A percentile compares a stretch with the other conserved stretches of the same genome.
phyloP scores from a whole-genome alignment of 1,284 basidiomycete species.

The Moesziomyces aphidis region DNA sequence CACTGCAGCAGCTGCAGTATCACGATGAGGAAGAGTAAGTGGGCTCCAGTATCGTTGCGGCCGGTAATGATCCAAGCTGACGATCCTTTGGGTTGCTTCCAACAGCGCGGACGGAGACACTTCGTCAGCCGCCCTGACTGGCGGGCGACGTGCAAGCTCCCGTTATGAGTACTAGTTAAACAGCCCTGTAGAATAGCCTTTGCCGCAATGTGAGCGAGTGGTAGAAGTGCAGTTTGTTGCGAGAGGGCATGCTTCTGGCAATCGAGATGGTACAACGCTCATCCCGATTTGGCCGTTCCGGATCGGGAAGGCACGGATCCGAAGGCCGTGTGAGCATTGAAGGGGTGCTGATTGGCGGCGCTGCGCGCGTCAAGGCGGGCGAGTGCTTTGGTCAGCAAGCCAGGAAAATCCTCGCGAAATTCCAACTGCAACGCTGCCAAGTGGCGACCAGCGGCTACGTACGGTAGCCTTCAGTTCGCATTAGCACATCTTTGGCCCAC shows the following conservation, averaged over 20 bases:
- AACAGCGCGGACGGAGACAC: constrained; percentile 33
- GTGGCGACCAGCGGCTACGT: constrained; percentile 6
- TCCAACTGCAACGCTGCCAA: constrained; percentile 7
- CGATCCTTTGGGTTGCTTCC: not conserved
- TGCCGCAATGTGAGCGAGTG: not conserved
- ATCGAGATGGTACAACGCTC: not conserved
- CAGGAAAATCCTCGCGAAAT: constrained; percentile 2
- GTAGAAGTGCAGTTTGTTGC: no score
- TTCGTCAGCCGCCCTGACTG: constrained; percentile 20
- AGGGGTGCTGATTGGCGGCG: constrained; percentile 27
- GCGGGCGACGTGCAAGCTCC: constrained; percentile 2
- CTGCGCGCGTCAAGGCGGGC: constrained; percentile 14
- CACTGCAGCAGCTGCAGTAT: constrained; percentile 14
- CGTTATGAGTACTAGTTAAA: constrained; percentile 4
- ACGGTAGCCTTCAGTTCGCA: constrained; percentile 12
- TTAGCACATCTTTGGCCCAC: constrained; percentile 25
- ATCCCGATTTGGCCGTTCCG: not conserved
- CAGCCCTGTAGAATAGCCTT: not conserved
- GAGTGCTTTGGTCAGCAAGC: constrained; percentile 41
- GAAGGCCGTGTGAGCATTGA: constrained; percentile 26
- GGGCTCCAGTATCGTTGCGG: not conserved
- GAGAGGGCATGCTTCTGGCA: no score
- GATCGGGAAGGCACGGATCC: constrained; percentile 19
- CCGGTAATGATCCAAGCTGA: not conserved
- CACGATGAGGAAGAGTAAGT: constrained; percentile 28